phyloP scores from a whole-genome alignment of 805 yeast species.

The Kodamaea lidongshanica region DNA sequence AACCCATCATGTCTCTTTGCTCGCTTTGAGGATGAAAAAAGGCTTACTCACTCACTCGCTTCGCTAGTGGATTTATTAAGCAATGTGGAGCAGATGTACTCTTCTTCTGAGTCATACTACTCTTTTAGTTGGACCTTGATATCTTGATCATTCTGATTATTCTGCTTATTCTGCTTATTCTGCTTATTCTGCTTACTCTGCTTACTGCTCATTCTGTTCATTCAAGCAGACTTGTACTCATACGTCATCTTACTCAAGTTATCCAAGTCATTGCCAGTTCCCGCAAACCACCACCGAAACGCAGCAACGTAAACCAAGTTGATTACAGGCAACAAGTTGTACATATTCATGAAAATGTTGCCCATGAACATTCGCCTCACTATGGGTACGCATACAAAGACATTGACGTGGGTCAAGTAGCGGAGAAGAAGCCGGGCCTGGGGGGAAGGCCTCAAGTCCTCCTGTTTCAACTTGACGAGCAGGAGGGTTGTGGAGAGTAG shows the following conservation, averaged over 20 bases:
- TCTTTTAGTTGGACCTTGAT: too few species aligned
- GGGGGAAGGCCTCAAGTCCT: conserved; percentile 1
- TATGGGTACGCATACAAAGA: conserved; percentile 13
- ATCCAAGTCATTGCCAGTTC: conserved; percentile 10
- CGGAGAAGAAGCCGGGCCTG: not conserved
- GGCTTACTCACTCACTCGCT: too few species aligned
- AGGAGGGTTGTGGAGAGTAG: conserved; percentile 7
- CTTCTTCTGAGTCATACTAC: too few species aligned
- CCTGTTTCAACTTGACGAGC: conserved; percentile 5
- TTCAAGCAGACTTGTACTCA: conserved; percentile 19
- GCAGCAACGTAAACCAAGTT: conserved; percentile 13
- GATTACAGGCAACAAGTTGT: conserved; percentile 14
- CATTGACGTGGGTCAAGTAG: conserved; percentile 7
- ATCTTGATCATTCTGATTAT: too few species aligned
- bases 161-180: too few species aligned
- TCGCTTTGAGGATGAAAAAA: too few species aligned
- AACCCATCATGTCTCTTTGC: too few species aligned
- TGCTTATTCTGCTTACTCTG: too few species aligned
- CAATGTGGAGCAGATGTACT: too few species aligned
- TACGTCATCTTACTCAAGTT: conserved; percentile 14
- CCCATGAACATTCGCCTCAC: conserved; percentile 3
- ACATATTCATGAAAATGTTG: conserved; percentile 6
- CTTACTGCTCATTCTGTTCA: too few species aligned
- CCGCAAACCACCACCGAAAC: conserved; percentile 12
- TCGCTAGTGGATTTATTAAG: too few species aligned